phyloP scores from a whole-genome alignment of 805 yeast genomes.

The Kodamaea neixiangensis region DNA sequence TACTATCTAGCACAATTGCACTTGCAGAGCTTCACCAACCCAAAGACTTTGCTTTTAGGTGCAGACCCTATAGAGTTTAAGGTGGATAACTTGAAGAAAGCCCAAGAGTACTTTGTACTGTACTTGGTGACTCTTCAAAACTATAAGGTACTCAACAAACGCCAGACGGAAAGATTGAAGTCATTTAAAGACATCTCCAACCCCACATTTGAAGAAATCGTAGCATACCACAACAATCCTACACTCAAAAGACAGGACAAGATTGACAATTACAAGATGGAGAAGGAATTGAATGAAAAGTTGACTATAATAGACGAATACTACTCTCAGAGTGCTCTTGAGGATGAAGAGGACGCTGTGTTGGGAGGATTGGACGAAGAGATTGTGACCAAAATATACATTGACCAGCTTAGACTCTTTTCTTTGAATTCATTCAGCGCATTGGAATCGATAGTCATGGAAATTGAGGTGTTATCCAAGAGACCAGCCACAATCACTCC shows the following conservation, averaged over 20 bases:
- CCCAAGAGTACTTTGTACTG: constrained; percentile 46
- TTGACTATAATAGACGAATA: constrained; percentile 40
- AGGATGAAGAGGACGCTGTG: constrained; percentile 20
- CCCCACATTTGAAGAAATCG: constrained; percentile 44
- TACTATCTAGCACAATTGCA: constrained; percentile 51
- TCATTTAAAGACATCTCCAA: constrained; percentile 38
- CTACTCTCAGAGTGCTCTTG: constrained; percentile 17
- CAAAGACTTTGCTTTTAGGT: constrained; percentile 1
- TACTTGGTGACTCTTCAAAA: constrained; percentile 18
- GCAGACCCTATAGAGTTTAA: constrained; percentile 20
- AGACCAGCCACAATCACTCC: background rate
- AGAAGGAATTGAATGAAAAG: constrained; percentile 51
- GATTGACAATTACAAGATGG: constrained; percentile 64
- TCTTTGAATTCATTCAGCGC: constrained; percentile 55
- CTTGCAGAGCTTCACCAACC: constrained; percentile 13
- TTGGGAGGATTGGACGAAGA: constrained; percentile 61
- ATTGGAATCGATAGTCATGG: constrained; percentile 64
- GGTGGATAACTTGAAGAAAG: constrained; percentile 26
- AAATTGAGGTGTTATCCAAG: constrained; percentile 54
- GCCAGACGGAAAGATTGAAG: constrained; percentile 41
- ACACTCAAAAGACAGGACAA: constrained; percentile 63
- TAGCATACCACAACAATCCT: constrained; percentile 31
- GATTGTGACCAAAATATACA: constrained; percentile 51
- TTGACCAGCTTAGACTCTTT: constrained; percentile 55
- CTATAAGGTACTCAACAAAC: constrained; percentile 34